Conservation (phyloP, 2,329 filamentous ascomycete genomes). For the Chaetothyriales sp. region DNA sequence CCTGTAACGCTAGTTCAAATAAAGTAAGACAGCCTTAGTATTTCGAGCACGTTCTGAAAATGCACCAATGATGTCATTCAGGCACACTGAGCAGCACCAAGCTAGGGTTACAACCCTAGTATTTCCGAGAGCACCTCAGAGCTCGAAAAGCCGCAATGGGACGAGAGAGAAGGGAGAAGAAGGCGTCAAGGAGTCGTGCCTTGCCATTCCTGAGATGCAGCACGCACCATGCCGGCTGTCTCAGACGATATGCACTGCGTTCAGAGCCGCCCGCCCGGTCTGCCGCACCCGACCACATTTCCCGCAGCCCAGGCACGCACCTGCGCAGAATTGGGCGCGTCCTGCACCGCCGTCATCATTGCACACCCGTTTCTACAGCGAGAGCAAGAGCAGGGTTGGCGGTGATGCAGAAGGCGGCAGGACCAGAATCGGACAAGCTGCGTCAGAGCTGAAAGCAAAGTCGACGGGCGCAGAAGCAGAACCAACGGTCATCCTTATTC, state of each 20-base stretch:
- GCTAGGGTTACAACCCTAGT: too few relatives aligned
- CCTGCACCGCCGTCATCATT: neutral
- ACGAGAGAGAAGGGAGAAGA: neutral
- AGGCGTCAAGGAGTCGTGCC: neutral
- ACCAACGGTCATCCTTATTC: constrained; percentile 15
- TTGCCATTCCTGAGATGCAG: constrained; percentile 15
- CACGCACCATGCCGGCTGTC: constrained; percentile 17
- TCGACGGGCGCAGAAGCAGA: constrained; percentile 12
- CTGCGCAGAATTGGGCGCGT: neutral
- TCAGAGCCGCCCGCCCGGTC: constrained; percentile 17
- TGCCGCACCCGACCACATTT: neutral
- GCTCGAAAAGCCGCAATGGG: neutral
- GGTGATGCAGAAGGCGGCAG: constrained; percentile 14
- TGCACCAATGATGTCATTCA: too few relatives aligned
- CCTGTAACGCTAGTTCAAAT: too few relatives aligned
- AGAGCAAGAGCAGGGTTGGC: constrained; percentile 11
- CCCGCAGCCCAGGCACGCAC: neutral
- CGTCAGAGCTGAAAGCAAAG: constrained; percentile 5
- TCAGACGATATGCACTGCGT: constrained; percentile 18
- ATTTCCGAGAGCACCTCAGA: neutral
- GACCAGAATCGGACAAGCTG: constrained; percentile 10
- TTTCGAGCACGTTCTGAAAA: too few relatives aligned
- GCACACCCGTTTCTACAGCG: constrained; percentile 17
- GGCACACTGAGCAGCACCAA: too few relatives aligned
- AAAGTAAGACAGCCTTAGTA: too few relatives aligned